Evolutionary conservation across 768 basidiomycete species (phyloP), one percentile per base, ranked within the genome.

Genomic region (Lactifluus pinguis): DNA sequence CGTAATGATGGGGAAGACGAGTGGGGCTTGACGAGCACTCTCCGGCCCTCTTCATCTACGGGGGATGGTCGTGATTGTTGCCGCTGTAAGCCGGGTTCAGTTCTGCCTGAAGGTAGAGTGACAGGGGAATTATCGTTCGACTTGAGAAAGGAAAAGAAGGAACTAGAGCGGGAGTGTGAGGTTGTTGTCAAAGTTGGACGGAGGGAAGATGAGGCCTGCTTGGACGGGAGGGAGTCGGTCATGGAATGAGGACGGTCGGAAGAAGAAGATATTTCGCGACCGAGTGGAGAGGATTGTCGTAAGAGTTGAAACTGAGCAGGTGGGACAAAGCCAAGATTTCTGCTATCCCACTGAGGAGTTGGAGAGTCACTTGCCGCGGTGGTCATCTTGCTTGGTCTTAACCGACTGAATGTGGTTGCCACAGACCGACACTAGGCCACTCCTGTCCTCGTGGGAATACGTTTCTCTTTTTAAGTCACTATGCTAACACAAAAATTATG

Each of bases 71-170:
- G 65, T 29, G 14, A 19, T 38, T 34, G 50, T 34, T 7, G 51
- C n/a, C 25, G 45, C 21, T 34, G 52, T 13, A 21, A 29, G 53
- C 50, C 45, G 5, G 60, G 50, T 15, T 48, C 60, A 9, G 38
- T 45, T 48, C 30, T 49, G 53, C 19, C 51, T 63, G 32, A 38
- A 69, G 60, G 39, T 56, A 3, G 55, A 49, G 51, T 66, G 52
- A 60, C 48, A 71, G 68, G 49, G 70, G 47, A 0, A 19, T 58
- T 62, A 30, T 72, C 71, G 61, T 75, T 80, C 41, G 61, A 53
- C 64, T 68, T 75, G 63, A 77, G 76, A 70, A 86, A 84, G 17
- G 83, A 80, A 70, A 86, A 86, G 75, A 85, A 83, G 30, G 85
- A 86, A 7, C 81, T 72, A n/a, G 83, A 76, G 44, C 84, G 81